Evolutionary conservation across 2,329 filamentous ascomycete species (phyloP), one percentile per base, ranked within the genome.

Genomic region (Nemania sp.): DNA sequence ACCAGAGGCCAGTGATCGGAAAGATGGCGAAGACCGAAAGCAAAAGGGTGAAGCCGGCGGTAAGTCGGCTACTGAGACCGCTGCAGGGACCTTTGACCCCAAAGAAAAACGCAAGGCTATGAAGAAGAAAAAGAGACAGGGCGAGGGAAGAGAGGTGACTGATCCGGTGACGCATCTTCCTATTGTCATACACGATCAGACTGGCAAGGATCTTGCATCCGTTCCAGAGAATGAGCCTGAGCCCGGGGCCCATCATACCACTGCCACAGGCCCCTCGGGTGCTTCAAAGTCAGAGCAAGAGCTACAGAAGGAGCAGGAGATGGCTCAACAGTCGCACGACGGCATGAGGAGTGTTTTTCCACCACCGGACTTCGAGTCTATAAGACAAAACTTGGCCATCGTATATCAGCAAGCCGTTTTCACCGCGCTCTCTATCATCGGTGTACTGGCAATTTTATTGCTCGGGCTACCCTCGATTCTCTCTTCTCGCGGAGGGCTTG

Each of bases 131-230:
- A 73, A 73, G 44, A 68, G 70, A 41, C 73, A 77, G 44, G 73
- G 73, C 37, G 76, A 73, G n/a, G 76, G 78, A n/a, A 73, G 79
- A 54, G 78, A 87, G 65, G 86, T 90, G 41, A 90, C 86, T 1
- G 87, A 90, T 64, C 86, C 86, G 0, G 79, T 90, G 33, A 90
- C 87, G 1, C 87, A 90, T 69, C 75, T 90, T 2, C 86, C 86
- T 1, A 78, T 89, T 42, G 75, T 72, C 30, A 86, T 89, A 30
- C 84, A 88, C 64, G 87, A 90, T 65, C 85, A 85, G 62, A 89
- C 86, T 0, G 76, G 79, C 23, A 79, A 82, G 33, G 83, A 87
- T 47, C 73, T 90, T 11, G 65, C 73, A 14, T 69, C 55, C n/a
- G 70, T 49, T 46, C 72, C 70, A 2, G 69, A 72, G 36, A 74